A percentile compares a stretch with the other conserved stretches of the same genome.
These are phyloP conservation scores for Solanum sejunctum DNA, from an alignment of 257 asterid genomes.

Conservation along the genomic window DNA sequence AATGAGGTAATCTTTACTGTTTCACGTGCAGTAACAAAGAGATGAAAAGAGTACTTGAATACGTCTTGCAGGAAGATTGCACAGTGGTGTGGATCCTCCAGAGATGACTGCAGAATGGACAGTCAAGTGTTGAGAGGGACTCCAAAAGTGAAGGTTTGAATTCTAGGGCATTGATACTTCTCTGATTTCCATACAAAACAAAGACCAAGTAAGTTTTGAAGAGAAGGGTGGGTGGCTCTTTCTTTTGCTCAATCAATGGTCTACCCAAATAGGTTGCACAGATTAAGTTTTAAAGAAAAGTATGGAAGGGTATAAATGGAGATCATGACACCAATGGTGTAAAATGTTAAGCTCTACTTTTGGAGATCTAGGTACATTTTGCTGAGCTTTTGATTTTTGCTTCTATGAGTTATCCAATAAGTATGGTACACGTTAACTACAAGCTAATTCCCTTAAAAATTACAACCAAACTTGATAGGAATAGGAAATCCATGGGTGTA, in stretches of 20 bases:
- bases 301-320: background rate
- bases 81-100: background rate
- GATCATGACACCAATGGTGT: background rate
- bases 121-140: background rate
- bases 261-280: background rate
- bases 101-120: background rate
- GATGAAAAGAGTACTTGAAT: background rate
- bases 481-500: background rate
- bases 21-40: background rate
- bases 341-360: background rate
- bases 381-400: background rate
- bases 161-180: background rate
- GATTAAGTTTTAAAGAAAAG: background rate
- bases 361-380: background rate
- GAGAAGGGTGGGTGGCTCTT: background rate
- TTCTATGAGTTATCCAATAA: background rate
- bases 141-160: background rate
- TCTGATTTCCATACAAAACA: background rate
- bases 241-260: background rate
- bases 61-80: background rate
- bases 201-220: background rate
- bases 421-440: background rate
- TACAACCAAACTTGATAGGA: background rate
- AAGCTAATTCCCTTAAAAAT: background rate
- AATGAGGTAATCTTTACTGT: background rate